A percentile compares a stretch with the other conserved stretches of the same genome.
phyloP scores from a whole-genome alignment of 179 eudicot genomes.

The Monotropa hypopitys region DNA sequence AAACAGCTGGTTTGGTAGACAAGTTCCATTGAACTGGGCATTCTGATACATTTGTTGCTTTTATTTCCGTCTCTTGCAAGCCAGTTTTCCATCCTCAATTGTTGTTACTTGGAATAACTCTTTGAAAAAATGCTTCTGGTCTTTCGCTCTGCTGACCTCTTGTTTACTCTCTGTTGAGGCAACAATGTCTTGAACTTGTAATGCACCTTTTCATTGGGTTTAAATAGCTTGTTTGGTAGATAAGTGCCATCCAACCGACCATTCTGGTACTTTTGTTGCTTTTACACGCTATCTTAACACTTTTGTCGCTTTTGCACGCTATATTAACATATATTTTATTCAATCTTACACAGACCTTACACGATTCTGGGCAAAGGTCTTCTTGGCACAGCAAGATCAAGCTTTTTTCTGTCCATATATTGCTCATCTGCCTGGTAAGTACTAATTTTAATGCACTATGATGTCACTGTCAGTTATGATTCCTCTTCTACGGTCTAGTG shows the following conservation, averaged over 20 bases:
- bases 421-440: conserved; percentile 94
- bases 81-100: not conserved
- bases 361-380: conserved; percentile 71
- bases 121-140: not conserved
- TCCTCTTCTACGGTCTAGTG: not conserved
- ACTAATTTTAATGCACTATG: conserved; percentile 1
- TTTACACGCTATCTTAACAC: not conserved
- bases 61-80: not conserved
- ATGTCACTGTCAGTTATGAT: not conserved
- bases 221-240: not conserved
- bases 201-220: not conserved
- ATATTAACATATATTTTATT: not conserved
- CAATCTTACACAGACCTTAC: conserved; percentile 43
- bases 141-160: not conserved
- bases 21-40: not conserved
- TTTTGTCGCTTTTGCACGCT: not conserved
- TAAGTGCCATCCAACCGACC: not conserved
- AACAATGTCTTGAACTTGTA: no score
- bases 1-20: not conserved
- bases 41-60: not conserved
- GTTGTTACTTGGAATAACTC: not conserved
- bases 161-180: no score
- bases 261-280: not conserved
- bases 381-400: conserved; percentile 82
- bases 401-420: conserved; percentile 81